Conservation (phyloP, 148 eudicot genomes). For the Rhododendron molle region DNA sequence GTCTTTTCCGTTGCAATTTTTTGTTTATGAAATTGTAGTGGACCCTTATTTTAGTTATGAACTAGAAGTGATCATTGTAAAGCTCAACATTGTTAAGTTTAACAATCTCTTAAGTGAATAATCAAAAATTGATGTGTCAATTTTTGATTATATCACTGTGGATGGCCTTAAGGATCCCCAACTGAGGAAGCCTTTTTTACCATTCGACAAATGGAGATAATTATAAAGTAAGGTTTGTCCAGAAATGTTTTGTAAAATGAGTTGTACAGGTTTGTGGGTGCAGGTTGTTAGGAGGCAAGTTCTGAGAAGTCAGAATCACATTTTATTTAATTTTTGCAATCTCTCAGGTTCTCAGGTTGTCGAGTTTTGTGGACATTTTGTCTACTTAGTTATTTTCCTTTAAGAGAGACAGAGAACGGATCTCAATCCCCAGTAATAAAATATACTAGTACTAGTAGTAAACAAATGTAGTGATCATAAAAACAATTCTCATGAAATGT, state of each 20-base stretch:
- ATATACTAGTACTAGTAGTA: not conserved
- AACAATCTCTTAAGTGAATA: no score
- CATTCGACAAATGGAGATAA: not conserved
- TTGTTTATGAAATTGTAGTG: no score
- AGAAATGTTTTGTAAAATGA: not conserved
- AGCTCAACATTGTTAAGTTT: no score
- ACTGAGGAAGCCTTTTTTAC: not conserved
- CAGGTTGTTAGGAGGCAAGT: not conserved
- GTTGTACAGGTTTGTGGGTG: not conserved
- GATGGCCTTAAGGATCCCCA: no score
- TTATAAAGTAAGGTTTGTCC: not conserved
- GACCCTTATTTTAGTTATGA: no score
- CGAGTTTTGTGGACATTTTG: not conserved
- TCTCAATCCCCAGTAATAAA: not conserved
- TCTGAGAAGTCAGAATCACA: not conserved
- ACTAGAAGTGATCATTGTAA: no score
- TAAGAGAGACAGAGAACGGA: not conserved
- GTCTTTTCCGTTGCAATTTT: no score
- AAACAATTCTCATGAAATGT: not conserved
- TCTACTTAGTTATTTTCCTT: not conserved
- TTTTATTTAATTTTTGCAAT: not conserved
- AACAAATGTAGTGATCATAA: not conserved
- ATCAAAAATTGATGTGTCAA: no score
- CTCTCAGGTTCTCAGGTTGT: not conserved
- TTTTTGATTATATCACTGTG: no score